Conservation (phyloP, 257 asterid genomes). For the Plantago ovata region DNA sequence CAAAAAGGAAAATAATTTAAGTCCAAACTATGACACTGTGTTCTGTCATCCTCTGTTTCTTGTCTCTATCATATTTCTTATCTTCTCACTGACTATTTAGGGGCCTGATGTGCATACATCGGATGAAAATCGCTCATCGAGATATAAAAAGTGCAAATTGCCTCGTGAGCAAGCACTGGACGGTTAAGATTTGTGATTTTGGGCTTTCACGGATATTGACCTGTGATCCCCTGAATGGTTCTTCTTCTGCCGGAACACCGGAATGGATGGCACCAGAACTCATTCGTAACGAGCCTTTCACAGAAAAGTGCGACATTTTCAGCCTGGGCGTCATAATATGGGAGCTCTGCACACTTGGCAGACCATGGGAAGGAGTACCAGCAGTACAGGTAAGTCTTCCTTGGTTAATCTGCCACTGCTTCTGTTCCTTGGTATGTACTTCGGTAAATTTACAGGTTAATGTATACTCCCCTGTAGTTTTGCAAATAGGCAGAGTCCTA, state of each 20-base stretch:
- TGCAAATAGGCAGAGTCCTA: too few relatives aligned
- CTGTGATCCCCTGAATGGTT: constrained; percentile 47
- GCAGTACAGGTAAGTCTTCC: constrained; percentile 50
- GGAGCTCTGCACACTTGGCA: constrained; percentile 82
- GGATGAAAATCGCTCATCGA: constrained; percentile 86
- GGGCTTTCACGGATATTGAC: constrained; percentile 73
- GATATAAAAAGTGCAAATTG: constrained; percentile 95
- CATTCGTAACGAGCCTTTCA: constrained; percentile 85
- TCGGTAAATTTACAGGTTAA: too few relatives aligned
- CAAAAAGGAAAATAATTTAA: too few relatives aligned
- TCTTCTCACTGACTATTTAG: constrained; percentile 27
- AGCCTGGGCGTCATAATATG: constrained; percentile 89
- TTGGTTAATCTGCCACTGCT: background rate
- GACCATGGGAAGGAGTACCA: constrained; percentile 88
- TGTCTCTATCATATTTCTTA: constrained; percentile 9
- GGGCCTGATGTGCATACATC: constrained; percentile 81
- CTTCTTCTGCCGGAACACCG: constrained; percentile 89
- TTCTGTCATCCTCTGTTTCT: background rate
- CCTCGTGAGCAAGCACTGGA: constrained; percentile 85
- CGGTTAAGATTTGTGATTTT: constrained; percentile 84
- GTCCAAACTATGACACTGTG: background rate
- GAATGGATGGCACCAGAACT: constrained; percentile 99
- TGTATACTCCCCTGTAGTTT: too few relatives aligned
- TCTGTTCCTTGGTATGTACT: too few relatives aligned
- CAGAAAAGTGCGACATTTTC: constrained; percentile 79